Percentiles rank a stretch among this genome's conserved stretches.
phyloP scores from a whole-genome alignment of 345 rosid species.

The Hirschfeldia incana region DNA sequence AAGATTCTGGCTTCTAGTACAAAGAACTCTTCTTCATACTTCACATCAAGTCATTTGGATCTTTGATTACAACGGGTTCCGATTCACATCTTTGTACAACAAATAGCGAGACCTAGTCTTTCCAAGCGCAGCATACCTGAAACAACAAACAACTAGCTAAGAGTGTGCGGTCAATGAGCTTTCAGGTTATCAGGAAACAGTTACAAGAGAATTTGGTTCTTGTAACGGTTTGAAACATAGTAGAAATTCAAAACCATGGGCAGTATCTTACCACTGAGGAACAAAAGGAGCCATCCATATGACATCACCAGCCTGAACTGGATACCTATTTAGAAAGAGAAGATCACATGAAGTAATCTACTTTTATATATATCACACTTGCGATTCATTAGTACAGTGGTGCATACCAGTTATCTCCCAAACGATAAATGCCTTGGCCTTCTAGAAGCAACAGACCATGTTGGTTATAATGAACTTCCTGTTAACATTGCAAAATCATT shows the following conservation, averaged over 20 bases:
- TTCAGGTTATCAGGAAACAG: constrained; percentile 5
- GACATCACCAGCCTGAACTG: constrained; percentile 90
- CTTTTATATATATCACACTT: neutral
- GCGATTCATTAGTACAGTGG: neutral
- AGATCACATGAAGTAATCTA: neutral
- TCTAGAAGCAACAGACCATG: constrained; percentile 91
- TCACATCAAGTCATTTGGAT: constrained; percentile 17
- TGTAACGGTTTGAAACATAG: constrained; percentile 1
- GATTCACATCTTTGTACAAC: constrained; percentile 84
- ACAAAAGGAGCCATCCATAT: constrained; percentile 99
- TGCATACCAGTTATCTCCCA: constrained; percentile 82
- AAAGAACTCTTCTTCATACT: constrained; percentile 13
- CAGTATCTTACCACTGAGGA: constrained; percentile 74
- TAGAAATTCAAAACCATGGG: neutral
- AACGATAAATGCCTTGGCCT: constrained; percentile 88
- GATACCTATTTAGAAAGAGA: constrained; percentile 57
- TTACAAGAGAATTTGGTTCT: neutral
- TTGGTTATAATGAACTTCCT: constrained; percentile 96
- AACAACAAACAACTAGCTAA: constrained; percentile 8
- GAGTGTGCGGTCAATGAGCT: constrained; percentile 10
- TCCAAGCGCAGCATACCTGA: constrained; percentile 89
- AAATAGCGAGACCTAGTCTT: constrained; percentile 63
- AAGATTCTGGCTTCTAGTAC: constrained; percentile 6
- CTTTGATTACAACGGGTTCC: constrained; percentile 51
- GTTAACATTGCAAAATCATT: constrained; percentile 26